A percentile compares a stretch with the other conserved stretches of the same genome.
Conservation (phyloP, 345 rosid genomes). For the Leavenworthia alabamica region DNA sequence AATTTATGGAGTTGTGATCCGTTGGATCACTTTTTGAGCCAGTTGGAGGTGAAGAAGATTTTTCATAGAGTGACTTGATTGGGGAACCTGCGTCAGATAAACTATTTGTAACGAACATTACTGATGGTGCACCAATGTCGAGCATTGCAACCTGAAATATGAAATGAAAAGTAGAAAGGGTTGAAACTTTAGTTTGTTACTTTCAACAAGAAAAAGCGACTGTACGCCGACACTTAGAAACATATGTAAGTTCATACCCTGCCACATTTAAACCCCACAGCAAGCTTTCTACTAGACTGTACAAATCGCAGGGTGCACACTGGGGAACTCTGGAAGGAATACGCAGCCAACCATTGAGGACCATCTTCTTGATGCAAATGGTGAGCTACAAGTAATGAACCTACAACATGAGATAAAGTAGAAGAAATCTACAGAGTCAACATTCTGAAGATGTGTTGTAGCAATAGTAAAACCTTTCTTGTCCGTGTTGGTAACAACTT, state of each 20-base stretch:
- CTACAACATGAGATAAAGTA: constrained; percentile 13
- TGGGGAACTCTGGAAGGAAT: constrained; percentile 56
- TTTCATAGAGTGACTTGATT: constrained; percentile 47
- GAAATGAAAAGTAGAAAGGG: constrained; percentile 22
- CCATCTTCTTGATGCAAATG: constrained; percentile 49
- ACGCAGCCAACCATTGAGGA: constrained; percentile 60
- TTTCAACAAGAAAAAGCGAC: not conserved
- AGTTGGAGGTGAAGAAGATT: constrained; percentile 32
- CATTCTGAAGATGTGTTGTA: not conserved
- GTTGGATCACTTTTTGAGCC: constrained; percentile 27
- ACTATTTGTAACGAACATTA: constrained; percentile 55
- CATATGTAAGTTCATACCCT: constrained; percentile 40
- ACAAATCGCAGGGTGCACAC: constrained; percentile 45
- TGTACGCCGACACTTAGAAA: constrained; percentile 8
- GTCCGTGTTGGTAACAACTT: constrained; percentile 49
- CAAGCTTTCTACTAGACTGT: constrained; percentile 52
- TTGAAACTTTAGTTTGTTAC: not conserved
- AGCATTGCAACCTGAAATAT: constrained; percentile 78
- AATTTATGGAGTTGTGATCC: constrained; percentile 26
- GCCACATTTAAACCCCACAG: constrained; percentile 78
- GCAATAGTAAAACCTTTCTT: constrained; percentile 49
- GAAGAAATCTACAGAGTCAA: not conserved
- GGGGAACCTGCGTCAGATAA: constrained; percentile 46
- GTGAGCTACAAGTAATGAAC: constrained; percentile 46
- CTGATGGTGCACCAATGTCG: constrained; percentile 48